Evolutionary conservation across 2,329 filamentous ascomycete species (phyloP).

Genomic region (Aaosphaeria pasadenensis): DNA sequence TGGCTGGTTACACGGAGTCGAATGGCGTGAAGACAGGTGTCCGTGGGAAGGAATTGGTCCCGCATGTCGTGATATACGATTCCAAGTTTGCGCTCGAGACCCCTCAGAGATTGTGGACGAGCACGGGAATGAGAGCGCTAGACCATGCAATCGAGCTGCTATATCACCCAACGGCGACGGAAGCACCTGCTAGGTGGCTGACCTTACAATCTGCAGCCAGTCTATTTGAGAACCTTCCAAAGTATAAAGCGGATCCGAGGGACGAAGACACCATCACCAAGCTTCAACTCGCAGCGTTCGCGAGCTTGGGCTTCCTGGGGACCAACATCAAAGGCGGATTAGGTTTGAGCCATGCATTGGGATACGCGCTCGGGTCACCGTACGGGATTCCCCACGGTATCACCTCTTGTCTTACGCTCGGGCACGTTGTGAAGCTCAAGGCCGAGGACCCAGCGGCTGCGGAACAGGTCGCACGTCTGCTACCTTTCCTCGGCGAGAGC

Average conservation of each 20-base stretch:
- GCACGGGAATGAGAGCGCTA: slow-evolving; percentile 52
- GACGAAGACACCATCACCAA: slow-evolving; percentile 50
- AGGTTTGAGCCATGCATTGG: slow-evolving; percentile 47
- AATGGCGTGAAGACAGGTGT: slow-evolving; percentile 52
- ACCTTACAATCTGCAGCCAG: slow-evolving; percentile 44
- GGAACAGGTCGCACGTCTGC: slow-evolving; percentile 43
- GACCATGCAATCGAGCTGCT: slow-evolving; percentile 56
- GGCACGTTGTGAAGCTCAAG: slow-evolving; percentile 54
- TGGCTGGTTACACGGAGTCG: slow-evolving; percentile 50
- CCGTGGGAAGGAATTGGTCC: slow-evolving; percentile 40
- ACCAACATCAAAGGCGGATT: slow-evolving; percentile 51
- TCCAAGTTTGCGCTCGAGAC: slow-evolving; percentile 50
- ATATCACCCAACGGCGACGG: slow-evolving; percentile 52
- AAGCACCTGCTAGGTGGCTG: slow-evolving; percentile 50
- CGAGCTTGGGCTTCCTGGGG: slow-evolving; percentile 50
- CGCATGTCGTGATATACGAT: slow-evolving; percentile 54
- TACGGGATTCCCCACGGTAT: slow-evolving; percentile 57
- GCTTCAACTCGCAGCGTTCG: slow-evolving; percentile 53
- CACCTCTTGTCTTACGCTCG: slow-evolving; percentile 54
- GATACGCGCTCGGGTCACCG: slow-evolving; percentile 54
- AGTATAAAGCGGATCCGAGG: slow-evolving; percentile 45
- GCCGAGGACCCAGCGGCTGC: slow-evolving; percentile 45
- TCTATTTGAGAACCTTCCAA: slow-evolving; percentile 48
- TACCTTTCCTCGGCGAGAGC: slow-evolving; percentile 43
- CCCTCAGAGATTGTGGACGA: slow-evolving; percentile 48